These are phyloP conservation scores for Xylaria sp. DNA, from an alignment of 2,329 filamentous ascomycete genomes.

Conservation along the genomic window DNA sequence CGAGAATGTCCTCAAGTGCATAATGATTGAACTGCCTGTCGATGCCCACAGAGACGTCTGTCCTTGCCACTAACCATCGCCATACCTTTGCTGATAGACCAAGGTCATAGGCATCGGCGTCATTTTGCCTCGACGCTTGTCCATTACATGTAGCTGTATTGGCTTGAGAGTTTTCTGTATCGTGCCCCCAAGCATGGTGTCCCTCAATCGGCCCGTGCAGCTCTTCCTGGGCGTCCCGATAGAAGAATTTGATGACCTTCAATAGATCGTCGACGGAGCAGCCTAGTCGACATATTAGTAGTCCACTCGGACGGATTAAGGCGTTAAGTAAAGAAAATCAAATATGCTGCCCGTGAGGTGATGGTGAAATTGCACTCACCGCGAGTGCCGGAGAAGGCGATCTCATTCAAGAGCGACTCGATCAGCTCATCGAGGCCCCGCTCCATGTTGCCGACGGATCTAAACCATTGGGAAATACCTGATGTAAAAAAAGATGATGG, in stretches of 20 bases:
- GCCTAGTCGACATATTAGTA: constrained; percentile 25
- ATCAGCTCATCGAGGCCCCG: constrained; percentile 49
- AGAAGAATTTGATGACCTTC: constrained; percentile 33
- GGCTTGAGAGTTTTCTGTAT: not conserved
- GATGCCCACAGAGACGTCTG: constrained; percentile 45
- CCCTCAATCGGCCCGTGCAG: not conserved
- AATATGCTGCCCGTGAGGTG: constrained; percentile 5
- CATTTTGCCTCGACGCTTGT: constrained; percentile 4
- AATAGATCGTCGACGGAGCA: constrained; percentile 33
- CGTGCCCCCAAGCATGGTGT: not conserved
- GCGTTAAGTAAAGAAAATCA: not conserved
- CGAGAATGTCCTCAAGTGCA: constrained; percentile 45
- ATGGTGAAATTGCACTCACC: constrained; percentile 38
- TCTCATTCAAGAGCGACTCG: constrained; percentile 48
- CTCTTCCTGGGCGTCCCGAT: constrained; percentile 8
- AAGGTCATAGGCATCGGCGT: constrained; percentile 31
- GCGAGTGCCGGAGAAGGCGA: constrained; percentile 46
- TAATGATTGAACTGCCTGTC: constrained; percentile 42
- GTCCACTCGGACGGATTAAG: constrained; percentile 14
- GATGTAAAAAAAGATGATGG: constrained; percentile 18
- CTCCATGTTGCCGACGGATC: constrained; percentile 35
- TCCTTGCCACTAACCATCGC: constrained; percentile 44
- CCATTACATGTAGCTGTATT: not conserved
- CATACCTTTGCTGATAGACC: constrained; percentile 45
- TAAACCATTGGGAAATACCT: constrained; percentile 29